Evolutionary conservation across 2,329 filamentous ascomycete species (phyloP).

Genomic region (Graphiopsis chlorocephala): DNA sequence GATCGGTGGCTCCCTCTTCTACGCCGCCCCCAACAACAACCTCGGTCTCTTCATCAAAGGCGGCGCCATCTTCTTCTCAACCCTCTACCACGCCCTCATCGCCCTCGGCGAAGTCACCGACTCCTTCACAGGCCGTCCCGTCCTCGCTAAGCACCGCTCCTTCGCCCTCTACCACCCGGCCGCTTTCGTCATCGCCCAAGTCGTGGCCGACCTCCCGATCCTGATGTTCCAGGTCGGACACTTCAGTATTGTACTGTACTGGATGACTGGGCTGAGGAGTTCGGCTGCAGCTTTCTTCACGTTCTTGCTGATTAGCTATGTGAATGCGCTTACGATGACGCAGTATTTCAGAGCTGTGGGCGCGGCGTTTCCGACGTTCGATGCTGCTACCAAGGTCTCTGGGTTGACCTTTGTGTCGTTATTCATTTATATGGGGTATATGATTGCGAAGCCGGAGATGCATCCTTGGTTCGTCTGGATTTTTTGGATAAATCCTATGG

Average conservation of each 20-base stretch:
- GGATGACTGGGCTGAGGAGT: constrained; percentile 58
- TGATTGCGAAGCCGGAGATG: constrained; percentile 32
- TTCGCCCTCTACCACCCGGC: constrained; percentile 42
- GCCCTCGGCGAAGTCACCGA: constrained; percentile 66
- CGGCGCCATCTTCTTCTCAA: constrained; percentile 62
- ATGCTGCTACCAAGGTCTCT: constrained; percentile 31
- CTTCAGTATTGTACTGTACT: constrained; percentile 61
- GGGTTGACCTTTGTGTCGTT: constrained; percentile 26
- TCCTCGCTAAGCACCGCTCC: constrained; percentile 44
- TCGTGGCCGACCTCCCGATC: constrained; percentile 53
- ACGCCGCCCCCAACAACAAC: constrained; percentile 58
- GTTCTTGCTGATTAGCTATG: constrained; percentile 55
- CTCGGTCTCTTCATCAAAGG: constrained; percentile 62
- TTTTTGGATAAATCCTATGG: background rate
- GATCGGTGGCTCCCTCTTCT: constrained; percentile 66
- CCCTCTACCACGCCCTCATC: constrained; percentile 61
- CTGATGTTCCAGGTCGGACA: constrained; percentile 57
- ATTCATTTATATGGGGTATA: constrained; percentile 17
- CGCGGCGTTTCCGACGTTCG: constrained; percentile 30
- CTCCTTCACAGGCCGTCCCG: constrained; percentile 44
- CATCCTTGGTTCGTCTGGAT: constrained; percentile 22
- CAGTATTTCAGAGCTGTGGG: constrained; percentile 44
- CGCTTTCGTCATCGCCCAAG: constrained; percentile 48
- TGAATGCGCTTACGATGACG: constrained; percentile 46
- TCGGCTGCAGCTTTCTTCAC: constrained; percentile 59